Base-by-base conservation (phyloP, 202 grass and related monocot genomes). In the Digitaria exilis region DNA sequence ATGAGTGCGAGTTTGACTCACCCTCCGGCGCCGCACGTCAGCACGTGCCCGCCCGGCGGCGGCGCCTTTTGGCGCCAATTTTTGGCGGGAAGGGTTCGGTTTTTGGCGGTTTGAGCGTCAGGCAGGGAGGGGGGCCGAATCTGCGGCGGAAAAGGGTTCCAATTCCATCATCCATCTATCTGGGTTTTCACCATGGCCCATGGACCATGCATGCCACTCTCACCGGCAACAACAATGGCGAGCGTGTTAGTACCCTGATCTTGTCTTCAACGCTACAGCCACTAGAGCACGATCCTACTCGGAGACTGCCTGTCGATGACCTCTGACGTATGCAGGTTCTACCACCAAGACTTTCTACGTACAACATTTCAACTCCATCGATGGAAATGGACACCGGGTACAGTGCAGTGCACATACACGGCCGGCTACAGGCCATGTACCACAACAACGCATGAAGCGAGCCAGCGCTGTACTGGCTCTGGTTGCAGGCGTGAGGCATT, bases 31-130 rank as follows among this genome's bases (percentile, higher is more conserved):
- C 31, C 76, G 59, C 76, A 79, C n/a, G n/a, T n/a, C n/a, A n/a
- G n/a, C n/a, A n/a, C 69, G 77, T n/a, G n/a, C n/a, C n/a, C n/a
- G n/a, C n/a, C n/a, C n/a, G n/a, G 77, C 11, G 52, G 73, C 61
- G 50, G 71, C 61, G 77, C 46, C 49, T 25, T 87, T 87, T 87
- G 85, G 85, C 85, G 85, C 79, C 51, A 87, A 77, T 12, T 60
- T 82, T 76, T 82, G 85, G 85, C 85, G 85, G 85, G 85, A 87
- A 41, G 21, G 16, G 3, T 19, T 25, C 18, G 0, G 24, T 43
- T 87, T n/a, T 82, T 77, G 71, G 78, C 63, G 85, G 85, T 49
- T 50, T 32, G 29, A 69, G 46, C 9, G 1, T 13, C n/a, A n/a
- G n/a, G n/a, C n/a, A n/a, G n/a, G n/a, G n/a, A n/a, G n/a, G n/a